These are phyloP conservation scores for Globisporangium spiculum DNA, from an alignment of 352 stramenopile genomes.

Conservation along the genomic window DNA sequence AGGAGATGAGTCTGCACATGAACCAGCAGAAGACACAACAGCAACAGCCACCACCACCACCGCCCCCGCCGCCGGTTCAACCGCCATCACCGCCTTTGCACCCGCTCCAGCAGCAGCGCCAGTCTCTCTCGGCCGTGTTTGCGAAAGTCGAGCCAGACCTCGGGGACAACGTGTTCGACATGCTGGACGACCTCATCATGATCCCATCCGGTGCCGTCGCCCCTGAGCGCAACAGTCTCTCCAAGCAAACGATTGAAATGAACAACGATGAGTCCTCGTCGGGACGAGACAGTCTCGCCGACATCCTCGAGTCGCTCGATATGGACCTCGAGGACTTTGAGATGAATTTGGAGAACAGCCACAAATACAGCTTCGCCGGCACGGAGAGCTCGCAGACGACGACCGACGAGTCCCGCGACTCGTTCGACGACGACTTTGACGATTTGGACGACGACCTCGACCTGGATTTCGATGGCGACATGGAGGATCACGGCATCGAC, in stretches of 20 bases:
- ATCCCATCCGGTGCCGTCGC: constrained; percentile 54
- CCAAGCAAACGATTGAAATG: constrained; percentile 41
- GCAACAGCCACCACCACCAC: constrained; percentile 7
- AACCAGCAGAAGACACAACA: constrained; percentile 22
- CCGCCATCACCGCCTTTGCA: constrained; percentile 21
- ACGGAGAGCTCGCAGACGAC: constrained; percentile 23
- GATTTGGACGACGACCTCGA: constrained; percentile 50
- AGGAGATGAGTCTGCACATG: constrained; percentile 82
- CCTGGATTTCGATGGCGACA: constrained; percentile 41
- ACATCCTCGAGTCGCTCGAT: constrained; percentile 83
- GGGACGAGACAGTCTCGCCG: constrained; percentile 64
- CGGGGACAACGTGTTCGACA: constrained; percentile 85
- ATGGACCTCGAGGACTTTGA: constrained; percentile 83
- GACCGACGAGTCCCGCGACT: constrained; percentile 48
- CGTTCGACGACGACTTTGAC: constrained; percentile 59
- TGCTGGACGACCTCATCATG: constrained; percentile 87
- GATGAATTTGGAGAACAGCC: constrained; percentile 19
- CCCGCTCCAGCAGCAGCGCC: constrained; percentile 24
- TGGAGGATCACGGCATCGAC: constrained; percentile 54
- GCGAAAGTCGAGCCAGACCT: constrained; percentile 76
- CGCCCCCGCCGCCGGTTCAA: constrained; percentile 1
- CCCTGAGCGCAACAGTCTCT: constrained; percentile 60
- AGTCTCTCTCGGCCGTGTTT: constrained; percentile 60
- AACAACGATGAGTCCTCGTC: constrained; percentile 29
- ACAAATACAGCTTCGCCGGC: constrained; percentile 37